Evolutionary conservation across 2,329 filamentous ascomycete species (phyloP).

Genomic region (Aspergillus versicolor): DNA sequence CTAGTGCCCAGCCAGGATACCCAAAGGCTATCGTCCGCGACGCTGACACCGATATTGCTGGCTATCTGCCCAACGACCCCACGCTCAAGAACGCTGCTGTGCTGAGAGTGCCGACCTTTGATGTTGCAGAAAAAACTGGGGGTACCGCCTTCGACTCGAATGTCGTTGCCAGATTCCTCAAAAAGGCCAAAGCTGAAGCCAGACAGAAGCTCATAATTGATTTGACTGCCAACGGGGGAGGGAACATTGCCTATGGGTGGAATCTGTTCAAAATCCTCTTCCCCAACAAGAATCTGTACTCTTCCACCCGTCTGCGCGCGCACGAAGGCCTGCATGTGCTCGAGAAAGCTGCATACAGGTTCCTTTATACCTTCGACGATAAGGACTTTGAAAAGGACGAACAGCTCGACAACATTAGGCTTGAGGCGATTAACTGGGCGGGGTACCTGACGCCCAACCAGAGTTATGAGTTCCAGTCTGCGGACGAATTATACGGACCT

Average conservation of each 20-base stretch:
- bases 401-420: neutral
- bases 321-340: neutral
- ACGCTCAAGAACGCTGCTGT: neutral
- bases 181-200: neutral
- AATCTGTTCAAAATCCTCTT: neutral
- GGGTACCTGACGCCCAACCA: neutral
- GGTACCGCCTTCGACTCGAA: neutral
- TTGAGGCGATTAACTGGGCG: neutral
- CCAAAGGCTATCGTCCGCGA: neutral
- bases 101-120: neutral
- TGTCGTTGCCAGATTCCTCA: neutral
- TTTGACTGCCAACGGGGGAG: neutral
- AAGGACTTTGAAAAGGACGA: neutral
- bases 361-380: neutral
- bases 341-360: neutral
- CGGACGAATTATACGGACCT: neutral
- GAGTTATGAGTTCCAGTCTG: neutral
- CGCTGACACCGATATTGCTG: neutral
- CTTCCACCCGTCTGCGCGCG: neutral
- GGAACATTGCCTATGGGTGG: neutral
- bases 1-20: neutral
- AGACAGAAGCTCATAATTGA: neutral
- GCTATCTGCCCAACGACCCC: neutral
- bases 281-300: neutral
- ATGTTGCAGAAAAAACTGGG: neutral